Evolutionary conservation across 2,329 filamentous ascomycete species (phyloP), one percentile per base, ranked within the genome.

Genomic region (Penicillium corylophilum): DNA sequence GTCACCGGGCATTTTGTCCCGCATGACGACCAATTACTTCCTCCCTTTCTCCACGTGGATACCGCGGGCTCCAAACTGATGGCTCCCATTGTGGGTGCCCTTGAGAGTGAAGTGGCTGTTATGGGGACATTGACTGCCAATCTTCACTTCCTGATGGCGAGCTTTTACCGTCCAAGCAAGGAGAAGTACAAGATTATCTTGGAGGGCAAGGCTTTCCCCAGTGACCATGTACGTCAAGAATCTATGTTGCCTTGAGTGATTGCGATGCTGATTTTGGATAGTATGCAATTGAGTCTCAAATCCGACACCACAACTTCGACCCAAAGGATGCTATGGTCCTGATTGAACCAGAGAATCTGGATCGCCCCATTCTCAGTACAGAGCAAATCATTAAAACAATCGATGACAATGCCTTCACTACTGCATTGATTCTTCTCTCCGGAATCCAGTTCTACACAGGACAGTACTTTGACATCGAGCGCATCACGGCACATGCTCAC

Each of bases 391-490:
- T 94, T 9, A 77, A 81, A 7, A 77, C 83, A 4, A 95, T 96
- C 59, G 87, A 91, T 55, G 75, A 84, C 53, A 86, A 96, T 65
- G 88, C 87, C 41, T 79, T 83, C 1, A 82, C 82, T 5, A 85
- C 89, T 0, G 89, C 90, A 1, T 73, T 96, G 8, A 74, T 96
- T 1, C 81, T 96, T 4, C 82, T 96, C 0, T 90, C 91, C 0
- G 92, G 89, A 9, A 87, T 96, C 38, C 91, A 96, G 68, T 96
- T 91, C 76, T 96, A 95, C 74, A 94, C 88, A 0, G 91, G 91
- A 48, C 92, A 96, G 69, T 83, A 88, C 50, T 88, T 96, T 61
- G 90, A 96, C 70, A 92, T 96, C 4, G 73, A 83, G 39, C 79
- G 75, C 39, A 96, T 96, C 69, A 96, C 92, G 1, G 79, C 80